Base-by-base conservation (phyloP, 2,329 filamentous ascomycete genomes). In the Pseudohalonectria lignicola region DNA sequence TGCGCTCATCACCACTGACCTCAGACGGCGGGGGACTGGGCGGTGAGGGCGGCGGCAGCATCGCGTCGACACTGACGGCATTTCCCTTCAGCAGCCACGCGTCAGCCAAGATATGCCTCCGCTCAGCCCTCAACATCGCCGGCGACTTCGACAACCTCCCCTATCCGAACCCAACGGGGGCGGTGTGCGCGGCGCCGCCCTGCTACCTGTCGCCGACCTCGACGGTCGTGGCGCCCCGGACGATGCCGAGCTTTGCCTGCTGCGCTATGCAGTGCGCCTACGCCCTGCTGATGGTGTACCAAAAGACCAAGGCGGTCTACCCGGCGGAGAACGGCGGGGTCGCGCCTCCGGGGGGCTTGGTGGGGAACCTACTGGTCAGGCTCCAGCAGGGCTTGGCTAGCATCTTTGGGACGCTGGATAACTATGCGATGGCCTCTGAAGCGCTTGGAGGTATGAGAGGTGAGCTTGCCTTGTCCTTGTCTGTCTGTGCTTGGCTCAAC, bases 81-180 rank as follows among this genome's bases (percentile, higher is more conserved):
- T 41, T 36, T 15, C 66, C 66, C 12, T 70, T 68, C 45, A 63
- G 52, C 43, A 62, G 55, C 31, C 63, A 67, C 40, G 55, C 62
- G 31, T 70, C 67, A 12, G 60, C 66, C 17, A 66, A 66, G 45
- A 59, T 70, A 41, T 70, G 67, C 46, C 53, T 71, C 23, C 64
- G 62, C 34, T 62, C 66, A 7, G 65, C 67, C 2, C 55, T 71
- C 31, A 64, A 59, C 42, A 70, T 71, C 39, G 61, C 67, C 2
- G 49, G 55, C 36, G 60, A 60, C 11, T 70, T 70, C 37, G 57
- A 64, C 43, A 51, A 54, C 10, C 47, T 71, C 25, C 66, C 67
- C 1, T 67, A 63, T 39, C 67, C 67, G 12, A 61, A 61, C 37
- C 57, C 63, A 46, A 19, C 31, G 3, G 31, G 31, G 10, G 18